A percentile compares a stretch with the other conserved stretches of the same genome.
These are phyloP conservation scores for Xylaria scruposa DNA, from an alignment of 495 filamentous ascomycete species.

Conservation along the genomic window DNA sequence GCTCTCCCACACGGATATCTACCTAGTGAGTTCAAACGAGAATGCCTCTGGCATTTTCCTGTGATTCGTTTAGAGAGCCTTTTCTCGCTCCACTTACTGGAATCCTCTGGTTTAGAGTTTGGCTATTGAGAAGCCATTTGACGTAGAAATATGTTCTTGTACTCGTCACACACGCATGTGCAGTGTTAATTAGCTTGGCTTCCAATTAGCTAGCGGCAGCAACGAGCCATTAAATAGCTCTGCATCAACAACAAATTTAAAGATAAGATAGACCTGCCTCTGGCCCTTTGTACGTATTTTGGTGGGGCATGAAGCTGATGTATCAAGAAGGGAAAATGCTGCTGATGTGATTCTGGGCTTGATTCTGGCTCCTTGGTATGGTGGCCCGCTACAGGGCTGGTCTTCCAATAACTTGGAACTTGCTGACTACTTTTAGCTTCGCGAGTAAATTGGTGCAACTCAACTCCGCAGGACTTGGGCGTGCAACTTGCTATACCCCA, in stretches of 20 bases:
- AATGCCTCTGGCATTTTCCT: background rate
- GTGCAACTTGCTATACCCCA: background rate
- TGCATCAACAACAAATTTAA: background rate
- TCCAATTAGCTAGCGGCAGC: background rate
- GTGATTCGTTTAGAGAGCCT: background rate
- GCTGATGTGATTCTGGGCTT: background rate
- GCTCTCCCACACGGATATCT: background rate
- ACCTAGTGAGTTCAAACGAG: background rate
- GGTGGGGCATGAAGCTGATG: background rate
- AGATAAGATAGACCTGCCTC: background rate
- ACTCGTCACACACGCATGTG: background rate
- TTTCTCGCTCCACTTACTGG: background rate
- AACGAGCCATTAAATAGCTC: background rate
- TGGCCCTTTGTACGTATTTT: too few relatives aligned
- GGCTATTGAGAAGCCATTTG: background rate
- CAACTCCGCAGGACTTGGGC: background rate
- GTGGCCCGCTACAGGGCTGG: background rate
- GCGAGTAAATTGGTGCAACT: background rate
- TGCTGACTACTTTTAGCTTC: constrained; percentile 12
- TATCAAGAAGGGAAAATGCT: background rate
- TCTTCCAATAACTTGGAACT: constrained; percentile 8
- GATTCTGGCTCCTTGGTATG: background rate
- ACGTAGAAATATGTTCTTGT: background rate
- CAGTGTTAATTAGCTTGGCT: background rate
- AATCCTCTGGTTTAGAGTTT: background rate